phyloP scores from a whole-genome alignment of 1,284 basidiomycete species.

The Apiotrichum siamense region DNA sequence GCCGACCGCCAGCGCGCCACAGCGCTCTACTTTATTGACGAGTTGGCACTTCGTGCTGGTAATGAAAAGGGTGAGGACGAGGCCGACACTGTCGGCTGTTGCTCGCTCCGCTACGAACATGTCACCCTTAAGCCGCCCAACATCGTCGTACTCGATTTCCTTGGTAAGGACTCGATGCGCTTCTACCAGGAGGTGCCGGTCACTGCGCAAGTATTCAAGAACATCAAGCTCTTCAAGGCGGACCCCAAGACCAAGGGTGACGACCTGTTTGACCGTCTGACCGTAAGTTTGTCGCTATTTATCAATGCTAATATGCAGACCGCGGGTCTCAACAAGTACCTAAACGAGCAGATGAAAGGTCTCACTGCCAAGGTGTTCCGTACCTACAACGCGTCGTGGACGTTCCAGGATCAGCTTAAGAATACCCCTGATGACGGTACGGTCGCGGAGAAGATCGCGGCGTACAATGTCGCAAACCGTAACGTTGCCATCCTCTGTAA shows the following conservation, averaged over 20 bases:
- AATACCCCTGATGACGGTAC: constrained; percentile 65
- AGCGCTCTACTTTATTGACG: constrained; percentile 95
- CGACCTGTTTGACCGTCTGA: constrained; percentile 87
- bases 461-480: constrained; percentile 92
- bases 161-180: constrained; percentile 95
- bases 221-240: constrained; percentile 80
- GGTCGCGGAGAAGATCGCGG: constrained; percentile 85
- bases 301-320: constrained; percentile 55
- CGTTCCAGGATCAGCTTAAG: constrained; percentile 83
- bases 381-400: constrained; percentile 95
- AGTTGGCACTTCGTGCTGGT: constrained; percentile 87
- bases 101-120: constrained; percentile 89
- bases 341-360: constrained; percentile 87
- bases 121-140: constrained; percentile 82
- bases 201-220: constrained; percentile 82
- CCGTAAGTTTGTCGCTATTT: constrained; percentile 54
- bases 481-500: constrained; percentile 94
- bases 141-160: constrained; percentile 82
- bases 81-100: constrained; percentile 95
- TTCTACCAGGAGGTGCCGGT: constrained; percentile 87
- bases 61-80: constrained; percentile 98
- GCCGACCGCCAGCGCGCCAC: constrained; percentile 88
- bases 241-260: constrained; percentile 83
- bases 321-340: constrained; percentile 75
- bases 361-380: constrained; percentile 97